Base-by-base conservation (phyloP, 2,329 filamentous ascomycete genomes). In the Verticillium klebahnii region DNA sequence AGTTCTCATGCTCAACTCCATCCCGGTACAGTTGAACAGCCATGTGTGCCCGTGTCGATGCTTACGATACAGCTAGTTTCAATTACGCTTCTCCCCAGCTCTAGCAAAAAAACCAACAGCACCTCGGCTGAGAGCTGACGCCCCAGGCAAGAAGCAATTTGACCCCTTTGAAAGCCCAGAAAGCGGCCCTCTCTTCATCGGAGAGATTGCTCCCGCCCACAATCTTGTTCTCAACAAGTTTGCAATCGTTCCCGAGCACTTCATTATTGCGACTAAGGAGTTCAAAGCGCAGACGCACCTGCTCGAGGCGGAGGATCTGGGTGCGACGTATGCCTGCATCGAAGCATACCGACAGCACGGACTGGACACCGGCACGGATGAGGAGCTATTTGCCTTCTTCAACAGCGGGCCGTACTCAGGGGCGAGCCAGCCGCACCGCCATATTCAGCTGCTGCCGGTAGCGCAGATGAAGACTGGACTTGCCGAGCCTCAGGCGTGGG, bases 151-250 rank as follows among this genome's bases (percentile, higher is more conserved):
- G 56, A 80, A 77, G 58, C 76, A 77, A 2, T 79, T 83, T 68
- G 84, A 92, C 71, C 88, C 88, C 4, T 92, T 92, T 72, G 85
- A 83, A 37, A 78, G 85, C 63, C 88, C 88, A 0, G 73, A 81
- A 0, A 68, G 77, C 2, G 77, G 80, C 5, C 76, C 84, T 11
- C 81, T 89, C 61, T 77, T 88, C 40, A 73, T 87, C 54, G 72
- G 82, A 17, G 72, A 73, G 31, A 69, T 90, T 8, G 77, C 77
- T 1, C 77, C 84, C 0, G 72, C 77, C 9, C 89, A 92, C 72
- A 80, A 82, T 62, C 79, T 92, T 52, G 85, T 92, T 1, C 77
- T 92, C 50, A 92, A 92, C 78, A 92, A 92, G 73, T 92, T 89
- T 68, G 88, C 89, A 57, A 75, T 92, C 57, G 87, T 90, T 6